Percentiles rank a stretch among this genome's conserved stretches.
Conservation (phyloP, 768 basidiomycete genomes). For the Auricularia cornea region DNA sequence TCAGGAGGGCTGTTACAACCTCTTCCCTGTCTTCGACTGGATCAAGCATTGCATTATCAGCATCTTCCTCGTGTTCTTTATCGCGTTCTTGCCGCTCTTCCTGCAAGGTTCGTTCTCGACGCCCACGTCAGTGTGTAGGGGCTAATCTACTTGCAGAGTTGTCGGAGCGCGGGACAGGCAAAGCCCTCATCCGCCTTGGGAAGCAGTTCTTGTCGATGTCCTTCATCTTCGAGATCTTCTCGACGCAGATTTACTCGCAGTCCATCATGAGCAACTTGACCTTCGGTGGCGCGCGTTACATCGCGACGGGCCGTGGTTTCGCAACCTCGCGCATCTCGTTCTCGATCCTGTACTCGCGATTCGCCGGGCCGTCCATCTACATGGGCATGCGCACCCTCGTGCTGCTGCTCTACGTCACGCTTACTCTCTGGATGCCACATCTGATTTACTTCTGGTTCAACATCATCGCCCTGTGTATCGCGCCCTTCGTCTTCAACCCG, state of each 20-base stretch:
- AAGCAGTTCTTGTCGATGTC: constrained; percentile 95
- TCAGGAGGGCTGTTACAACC: constrained; percentile 87
- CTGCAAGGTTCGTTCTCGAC: constrained; percentile 61
- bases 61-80: constrained; percentile 98
- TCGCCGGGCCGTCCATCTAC: constrained; percentile 97
- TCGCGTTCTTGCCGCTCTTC: constrained; percentile 90
- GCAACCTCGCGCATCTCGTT: constrained; percentile 94
- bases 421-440: constrained; percentile 86
- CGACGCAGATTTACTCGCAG: constrained; percentile 96
- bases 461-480: constrained; percentile 81
- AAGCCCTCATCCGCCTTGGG: constrained; percentile 81
- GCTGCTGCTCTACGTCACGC: constrained; percentile 87
- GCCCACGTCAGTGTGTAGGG: neutral
- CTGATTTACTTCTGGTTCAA: constrained; percentile 98
- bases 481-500: constrained; percentile 99
- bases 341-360: constrained; percentile 92
- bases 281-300: constrained; percentile 97
- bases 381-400: constrained; percentile 89
- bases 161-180: constrained; percentile 88
- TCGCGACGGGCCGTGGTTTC: constrained; percentile 97
- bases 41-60: constrained; percentile 94
- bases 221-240: constrained; percentile 95
- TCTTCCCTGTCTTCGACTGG: constrained; percentile 90
- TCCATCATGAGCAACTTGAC: constrained; percentile 96
- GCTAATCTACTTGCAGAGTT: constrained; percentile 51